Base-by-base conservation (phyloP, 345 rosid genomes). In the Kandelia obovata region DNA sequence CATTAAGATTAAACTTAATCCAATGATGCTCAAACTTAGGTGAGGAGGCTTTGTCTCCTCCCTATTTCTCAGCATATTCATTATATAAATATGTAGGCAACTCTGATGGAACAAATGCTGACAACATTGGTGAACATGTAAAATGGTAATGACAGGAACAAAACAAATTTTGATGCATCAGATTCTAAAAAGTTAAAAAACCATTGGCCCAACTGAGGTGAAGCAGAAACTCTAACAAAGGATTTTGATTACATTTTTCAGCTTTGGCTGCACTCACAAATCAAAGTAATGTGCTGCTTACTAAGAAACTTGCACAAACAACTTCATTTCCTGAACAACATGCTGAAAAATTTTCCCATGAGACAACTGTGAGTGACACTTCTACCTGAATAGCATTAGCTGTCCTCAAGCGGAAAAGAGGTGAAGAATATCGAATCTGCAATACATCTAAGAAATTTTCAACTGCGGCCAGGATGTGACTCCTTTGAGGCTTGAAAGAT, bases 371-470 rank as follows among this genome's bases (percentile, higher is more conserved):
- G 9, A 61, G 30, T 53, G 43, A 31, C 47, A 23, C 59, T 58
- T 21, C 83, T 84, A 89, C 97, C 94, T 94, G 97, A 72, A 94
- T 87, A 61, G 87, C 86, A 71, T 86, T 84, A 58, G 91, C 89
- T 65, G 97, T 73, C 68, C 73, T 83, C 69, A 94, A 79, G 58
- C 92, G 90, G 75, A 94, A 89, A 78, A 91, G 97, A 0, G 90
- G 95, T 7, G 98, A 94, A 55, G 97, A 94, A 79, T 94, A 94
- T 69, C 96, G 87, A 51, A 94, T 89, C 46, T 82, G 78, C 68
- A 94, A 82, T 61, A 88, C 69, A 72, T 85, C 82, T 67, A 71
- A 69, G 77, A 91, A 94, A 77, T 86, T 91, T 64, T 88, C 83
- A 58, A 88, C 77, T 16, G 91, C 84, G 43, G 91, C 90, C 63